Conservation (phyloP, 768 basidiomycete species). For the Coprinellus aureogranulatus region DNA sequence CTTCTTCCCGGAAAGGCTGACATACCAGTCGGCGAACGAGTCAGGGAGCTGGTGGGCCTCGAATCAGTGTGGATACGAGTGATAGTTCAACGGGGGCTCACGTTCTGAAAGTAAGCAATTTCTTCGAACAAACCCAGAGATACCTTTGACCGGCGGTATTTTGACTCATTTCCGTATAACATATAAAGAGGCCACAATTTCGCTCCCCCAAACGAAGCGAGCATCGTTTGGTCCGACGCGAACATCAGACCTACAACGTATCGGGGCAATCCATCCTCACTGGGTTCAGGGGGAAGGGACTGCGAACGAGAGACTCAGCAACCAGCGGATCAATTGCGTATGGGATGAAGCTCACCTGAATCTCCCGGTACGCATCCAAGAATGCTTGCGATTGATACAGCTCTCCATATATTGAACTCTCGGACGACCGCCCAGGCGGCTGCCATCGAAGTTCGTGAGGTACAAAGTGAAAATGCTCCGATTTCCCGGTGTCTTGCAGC, state of each 20-base stretch:
- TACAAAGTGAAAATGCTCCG: conserved; percentile 12
- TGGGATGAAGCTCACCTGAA: not conserved
- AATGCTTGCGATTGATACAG: conserved; percentile 19
- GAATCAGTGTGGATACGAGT: not conserved
- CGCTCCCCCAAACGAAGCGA: conserved; percentile 31
- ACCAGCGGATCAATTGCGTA: not conserved
- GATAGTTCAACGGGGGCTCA: conserved; percentile 11
- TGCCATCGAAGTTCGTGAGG: conserved; percentile 14
- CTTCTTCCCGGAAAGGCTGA: not conserved
- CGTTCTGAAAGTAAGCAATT: conserved; percentile 38
- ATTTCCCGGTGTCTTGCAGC: not conserved
- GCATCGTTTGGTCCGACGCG: conserved; percentile 31
- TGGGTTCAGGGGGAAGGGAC: not conserved
- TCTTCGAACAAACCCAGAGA: conserved; percentile 28
- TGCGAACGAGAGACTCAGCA: not conserved
- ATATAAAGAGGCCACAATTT: conserved; percentile 32
- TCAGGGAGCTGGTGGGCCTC: conserved; percentile 12
- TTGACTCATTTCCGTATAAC: conserved; percentile 35
- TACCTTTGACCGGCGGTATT: conserved; percentile 30
- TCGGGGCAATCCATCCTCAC: conserved; percentile 14
- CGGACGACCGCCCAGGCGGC: not conserved
- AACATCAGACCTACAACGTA: conserved; percentile 26
- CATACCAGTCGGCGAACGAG: conserved; percentile 17
- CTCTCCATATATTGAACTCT: conserved; percentile 15
- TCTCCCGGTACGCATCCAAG: conserved; percentile 13